Evolutionary conservation across 768 basidiomycete species (phyloP), one percentile per base, ranked within the genome.

Genomic region (Clitopilus passeckerianus): DNA sequence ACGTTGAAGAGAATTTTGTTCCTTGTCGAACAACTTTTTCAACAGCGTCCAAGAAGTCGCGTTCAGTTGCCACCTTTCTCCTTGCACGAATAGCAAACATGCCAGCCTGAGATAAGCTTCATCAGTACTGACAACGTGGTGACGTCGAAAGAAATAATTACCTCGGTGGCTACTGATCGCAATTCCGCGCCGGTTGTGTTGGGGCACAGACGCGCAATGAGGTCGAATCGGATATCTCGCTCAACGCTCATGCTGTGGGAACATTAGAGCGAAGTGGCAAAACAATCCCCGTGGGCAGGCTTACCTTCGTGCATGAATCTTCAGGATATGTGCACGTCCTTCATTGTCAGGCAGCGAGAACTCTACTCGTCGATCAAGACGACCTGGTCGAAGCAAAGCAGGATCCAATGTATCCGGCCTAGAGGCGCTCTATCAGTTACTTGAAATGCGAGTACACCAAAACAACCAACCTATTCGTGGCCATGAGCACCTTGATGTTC

Each of bases 401-500:
- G 97, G 97, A 73, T 99, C 97, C 52, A 99, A 84, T 0, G 97
- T 98, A 73, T 99, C 97, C 18, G 97, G 97, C 73, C 96, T 96
- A 60, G 10, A 5, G 52, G 35, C 35, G 54, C 53, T 60, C 61
- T 34, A 54, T 53, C 56, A 20, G 59, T 46, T 54, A 33, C 46
- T 7, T 30, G 18, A 41, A n/a, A 56, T 22, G 41, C 10, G 33
- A 18, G 52, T 5, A 30, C 57, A 12, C 37, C 12, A 59, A 59
- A 54, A 20, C n/a, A 34, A 71, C 83, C 61, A 57, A 91, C 93
- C 93, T 79, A 78, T 99, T 98, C 6, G 97, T 98, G 30, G 97
- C 97, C 97, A 99, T 99, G 59, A 99, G 81, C 20, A 99, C 96
- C 74, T 99, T 99, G 76, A 99, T 98, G 70, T 98, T 98, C n/a